phyloP scores from a whole-genome alignment of 192 early-diverging fungal species.

The Glomus cerebriforme region DNA sequence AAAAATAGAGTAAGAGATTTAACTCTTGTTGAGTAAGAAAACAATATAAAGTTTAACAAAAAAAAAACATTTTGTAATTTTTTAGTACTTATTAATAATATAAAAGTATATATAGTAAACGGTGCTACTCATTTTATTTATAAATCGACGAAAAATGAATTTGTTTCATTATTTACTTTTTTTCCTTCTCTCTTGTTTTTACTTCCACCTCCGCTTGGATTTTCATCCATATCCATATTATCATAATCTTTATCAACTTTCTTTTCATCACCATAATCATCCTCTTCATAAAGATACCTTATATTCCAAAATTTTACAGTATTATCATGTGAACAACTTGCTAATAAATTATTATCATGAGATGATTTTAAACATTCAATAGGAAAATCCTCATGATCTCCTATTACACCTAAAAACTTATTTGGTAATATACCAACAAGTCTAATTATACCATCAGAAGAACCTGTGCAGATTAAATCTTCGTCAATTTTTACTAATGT shows the following conservation, averaged over 20 bases:
- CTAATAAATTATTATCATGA: slow-evolving; percentile 73
- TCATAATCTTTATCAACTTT: slow-evolving; percentile 48
- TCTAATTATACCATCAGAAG: slow-evolving; percentile 88
- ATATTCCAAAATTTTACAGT: slow-evolving; percentile 89
- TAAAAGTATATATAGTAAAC: no score
- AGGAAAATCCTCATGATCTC: slow-evolving; percentile 87
- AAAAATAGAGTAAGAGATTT: slow-evolving; percentile 65
- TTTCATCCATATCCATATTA: slow-evolving; percentile 36
- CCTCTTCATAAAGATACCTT: slow-evolving; percentile 59
- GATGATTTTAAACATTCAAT: slow-evolving; percentile 81
- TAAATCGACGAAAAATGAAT: background rate
- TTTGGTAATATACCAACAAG: slow-evolving; percentile 90
- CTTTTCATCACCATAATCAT: slow-evolving; percentile 50
- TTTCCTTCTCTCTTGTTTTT: background rate
- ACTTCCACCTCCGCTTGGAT: background rate
- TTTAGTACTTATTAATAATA: background rate
- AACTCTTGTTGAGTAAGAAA: slow-evolving; percentile 60
- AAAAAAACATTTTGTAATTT: background rate
- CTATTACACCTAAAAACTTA: slow-evolving; percentile 84
- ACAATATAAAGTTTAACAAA: background rate
- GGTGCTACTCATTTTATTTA: no score
- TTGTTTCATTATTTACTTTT: background rate
- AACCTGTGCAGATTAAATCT: slow-evolving; percentile 83
- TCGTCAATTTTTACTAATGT: slow-evolving; percentile 84
- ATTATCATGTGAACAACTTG: slow-evolving; percentile 84